A percentile compares a stretch with the other conserved stretches of the same genome.
Evolutionary conservation across 352 stramenopile species (phyloP).

Genomic region (Pythium coloratum): DNA sequence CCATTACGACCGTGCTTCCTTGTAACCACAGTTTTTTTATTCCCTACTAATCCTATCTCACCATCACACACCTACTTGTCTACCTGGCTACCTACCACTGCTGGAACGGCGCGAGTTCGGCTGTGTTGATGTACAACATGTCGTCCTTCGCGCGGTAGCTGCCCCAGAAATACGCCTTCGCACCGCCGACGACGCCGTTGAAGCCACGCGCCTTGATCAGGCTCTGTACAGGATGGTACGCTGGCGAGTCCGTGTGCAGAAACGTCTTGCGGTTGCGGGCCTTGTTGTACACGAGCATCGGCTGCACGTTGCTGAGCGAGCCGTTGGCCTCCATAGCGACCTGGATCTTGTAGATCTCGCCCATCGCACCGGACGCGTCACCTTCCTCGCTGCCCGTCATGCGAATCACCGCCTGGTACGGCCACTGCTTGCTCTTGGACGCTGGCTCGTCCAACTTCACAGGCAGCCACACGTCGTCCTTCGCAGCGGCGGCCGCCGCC

Average conservation of each 20-base stretch:
- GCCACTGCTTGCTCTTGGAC: constrained; percentile 73
- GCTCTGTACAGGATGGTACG: constrained; percentile 67
- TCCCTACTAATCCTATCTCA: constrained; percentile 3
- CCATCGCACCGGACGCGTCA: constrained; percentile 65
- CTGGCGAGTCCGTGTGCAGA: constrained; percentile 76
- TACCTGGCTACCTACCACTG: constrained; percentile 49
- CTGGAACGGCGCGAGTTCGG: constrained; percentile 78
- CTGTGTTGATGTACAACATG: constrained; percentile 87
- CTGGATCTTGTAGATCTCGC: constrained; percentile 91
- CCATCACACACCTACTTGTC: neutral
- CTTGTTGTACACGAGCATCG: constrained; percentile 91
- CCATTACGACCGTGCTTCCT: neutral
- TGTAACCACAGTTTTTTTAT: too few species aligned
- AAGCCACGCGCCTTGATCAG: constrained; percentile 55
- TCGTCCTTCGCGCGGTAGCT: constrained; percentile 80
- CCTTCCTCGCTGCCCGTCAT: constrained; percentile 78
- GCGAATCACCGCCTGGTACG: constrained; percentile 84
- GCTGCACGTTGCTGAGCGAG: constrained; percentile 62
- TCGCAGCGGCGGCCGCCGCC: constrained; percentile 9
- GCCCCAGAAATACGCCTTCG: constrained; percentile 88
- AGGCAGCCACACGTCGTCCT: constrained; percentile 62
- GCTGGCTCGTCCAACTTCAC: constrained; percentile 84
- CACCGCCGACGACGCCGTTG: constrained; percentile 67
- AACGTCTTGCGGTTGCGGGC: constrained; percentile 84
- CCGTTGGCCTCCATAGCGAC: constrained; percentile 69